Percentiles rank a stretch among this genome's conserved stretches.
Evolutionary conservation across 805 yeast species (phyloP).

Genomic region (Ogataea polymorpha): DNA sequence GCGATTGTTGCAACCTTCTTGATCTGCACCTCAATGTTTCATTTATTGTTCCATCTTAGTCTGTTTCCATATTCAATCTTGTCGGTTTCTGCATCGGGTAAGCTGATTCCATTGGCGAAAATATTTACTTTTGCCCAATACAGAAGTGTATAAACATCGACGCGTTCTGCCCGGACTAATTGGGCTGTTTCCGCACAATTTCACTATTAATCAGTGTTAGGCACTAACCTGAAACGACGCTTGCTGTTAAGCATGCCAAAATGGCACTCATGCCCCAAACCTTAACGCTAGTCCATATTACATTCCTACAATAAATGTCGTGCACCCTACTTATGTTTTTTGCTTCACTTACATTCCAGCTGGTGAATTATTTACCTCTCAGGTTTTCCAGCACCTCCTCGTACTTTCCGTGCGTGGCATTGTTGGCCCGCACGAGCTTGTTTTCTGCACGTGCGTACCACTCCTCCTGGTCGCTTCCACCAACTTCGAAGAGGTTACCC

Average conservation of each 20-base stretch:
- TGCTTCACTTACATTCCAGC: slow-evolving; percentile 1
- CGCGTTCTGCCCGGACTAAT: slow-evolving; percentile 1
- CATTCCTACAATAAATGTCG: not conserved
- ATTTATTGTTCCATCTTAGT: slow-evolving; percentile 4
- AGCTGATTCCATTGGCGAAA: slow-evolving; percentile 1
- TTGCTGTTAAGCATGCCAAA: not conserved
- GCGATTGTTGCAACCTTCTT: not conserved
- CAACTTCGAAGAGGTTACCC: slow-evolving; percentile 70
- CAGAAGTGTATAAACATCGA: slow-evolving; percentile 1
- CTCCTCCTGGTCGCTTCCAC: slow-evolving; percentile 62
- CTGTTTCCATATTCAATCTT: slow-evolving; percentile 2
- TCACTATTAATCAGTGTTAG: not conserved
- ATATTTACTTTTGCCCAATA: slow-evolving; percentile 8
- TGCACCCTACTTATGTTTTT: not conserved
- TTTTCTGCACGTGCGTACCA: slow-evolving; percentile 68
- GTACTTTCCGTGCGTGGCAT: slow-evolving; percentile 74
- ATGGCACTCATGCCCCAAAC: too few species aligned
- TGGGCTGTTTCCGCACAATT: not conserved
- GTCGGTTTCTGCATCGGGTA: slow-evolving; percentile 4
- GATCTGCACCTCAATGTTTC: slow-evolving; percentile 8
- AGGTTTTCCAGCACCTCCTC: slow-evolving; percentile 60
- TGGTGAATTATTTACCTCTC: slow-evolving; percentile 6
- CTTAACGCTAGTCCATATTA: too few species aligned
- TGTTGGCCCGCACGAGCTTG: slow-evolving; percentile 67
- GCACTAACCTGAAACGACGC: not conserved